Base-by-base conservation (phyloP, 2,329 filamentous ascomycete genomes). In the Pezizomycotina sp. region DNA sequence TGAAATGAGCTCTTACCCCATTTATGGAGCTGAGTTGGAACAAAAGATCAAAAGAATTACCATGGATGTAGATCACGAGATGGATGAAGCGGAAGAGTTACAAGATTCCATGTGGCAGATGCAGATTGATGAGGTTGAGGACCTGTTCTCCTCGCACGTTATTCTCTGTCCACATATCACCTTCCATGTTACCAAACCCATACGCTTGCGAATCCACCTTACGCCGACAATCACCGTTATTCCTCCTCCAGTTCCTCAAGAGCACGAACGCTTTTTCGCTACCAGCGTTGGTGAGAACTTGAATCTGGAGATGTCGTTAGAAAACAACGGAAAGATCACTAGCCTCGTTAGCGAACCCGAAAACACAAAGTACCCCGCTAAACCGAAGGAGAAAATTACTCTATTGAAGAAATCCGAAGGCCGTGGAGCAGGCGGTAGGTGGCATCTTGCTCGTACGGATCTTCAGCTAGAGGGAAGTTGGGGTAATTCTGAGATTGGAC, bases 131-230 rank as follows among this genome's bases (percentile, higher is more conserved):
- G n/a, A n/a, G n/a, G n/a, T n/a, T n/a, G n/a, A n/a, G n/a, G n/a
- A n/a, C n/a, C n/a, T n/a, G n/a, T n/a, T n/a, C n/a, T n/a, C n/a
- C 41, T 30, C 27, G 10, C 36, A 32, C 10, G 41, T 43, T 7
- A 27, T 43, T n/a, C 27, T 43, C 16, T 43, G 41, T 24, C 41
- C 41, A 33, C 41, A 43, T 24, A 43, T 43, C 36, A 43, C 41
- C 21, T 43, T 43, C 21, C 41, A 43, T 29, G 38, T 35, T n/a
- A 34, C 39, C 18, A 43, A 36, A 27, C 41, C 41, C 6, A 43
- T 43, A 39, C 36, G 39, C 13, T 24, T 43, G 18, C 38, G 39
- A 36, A 43, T 43, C 28, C 27, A 36, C 14, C 14, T 43, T 10
- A 43, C 41, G 5, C 41, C 41, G 13, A 43, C 41, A 12, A 36